A percentile compares a stretch with the other conserved stretches of the same genome.
phyloP scores from a whole-genome alignment of 352 stramenopile species.

The Globisporangium nodosum region DNA sequence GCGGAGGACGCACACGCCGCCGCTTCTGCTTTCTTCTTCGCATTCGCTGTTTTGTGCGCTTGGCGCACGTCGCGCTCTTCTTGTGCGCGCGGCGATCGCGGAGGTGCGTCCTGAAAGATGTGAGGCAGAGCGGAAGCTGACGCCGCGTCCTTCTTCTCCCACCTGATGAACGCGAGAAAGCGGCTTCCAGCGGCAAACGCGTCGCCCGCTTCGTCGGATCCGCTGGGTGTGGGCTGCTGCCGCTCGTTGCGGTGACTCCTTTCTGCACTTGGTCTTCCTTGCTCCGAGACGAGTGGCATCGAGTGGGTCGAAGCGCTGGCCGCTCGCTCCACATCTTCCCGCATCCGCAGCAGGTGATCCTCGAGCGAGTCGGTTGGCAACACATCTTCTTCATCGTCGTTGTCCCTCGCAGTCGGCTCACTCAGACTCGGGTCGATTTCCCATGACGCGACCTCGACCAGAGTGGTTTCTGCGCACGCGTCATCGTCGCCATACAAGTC shows the following conservation, averaged over 20 bases:
- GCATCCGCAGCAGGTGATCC: conserved; percentile 1
- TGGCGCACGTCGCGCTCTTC: conserved; percentile 5
- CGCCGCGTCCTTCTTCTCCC: conserved; percentile 11
- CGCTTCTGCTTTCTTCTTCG: neutral
- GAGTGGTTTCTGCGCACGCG: neutral
- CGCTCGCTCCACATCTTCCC: neutral
- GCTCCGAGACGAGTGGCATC: neutral
- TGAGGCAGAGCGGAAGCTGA: neutral
- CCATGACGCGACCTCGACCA: neutral
- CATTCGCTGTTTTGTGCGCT: neutral
- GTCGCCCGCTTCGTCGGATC: neutral
- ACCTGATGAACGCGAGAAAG: conserved; percentile 14
- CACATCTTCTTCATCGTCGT: neutral
- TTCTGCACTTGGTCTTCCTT: neutral
- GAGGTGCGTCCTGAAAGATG: conserved; percentile 7
- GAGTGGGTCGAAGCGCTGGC: neutral
- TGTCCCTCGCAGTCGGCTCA: neutral
- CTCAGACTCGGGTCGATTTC: too few relatives aligned
- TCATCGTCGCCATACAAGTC: neutral
- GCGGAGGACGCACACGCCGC: too few relatives aligned
- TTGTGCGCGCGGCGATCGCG: neutral
- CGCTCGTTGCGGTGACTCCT: neutral
- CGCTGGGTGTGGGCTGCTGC: neutral
- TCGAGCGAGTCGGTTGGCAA: neutral
- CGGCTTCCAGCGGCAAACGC: conserved; percentile 7